A percentile compares a stretch with the other conserved stretches of the same genome.
phyloP scores from a whole-genome alignment of 176 grass and related monocot species.

The Dactylis glomerata region DNA sequence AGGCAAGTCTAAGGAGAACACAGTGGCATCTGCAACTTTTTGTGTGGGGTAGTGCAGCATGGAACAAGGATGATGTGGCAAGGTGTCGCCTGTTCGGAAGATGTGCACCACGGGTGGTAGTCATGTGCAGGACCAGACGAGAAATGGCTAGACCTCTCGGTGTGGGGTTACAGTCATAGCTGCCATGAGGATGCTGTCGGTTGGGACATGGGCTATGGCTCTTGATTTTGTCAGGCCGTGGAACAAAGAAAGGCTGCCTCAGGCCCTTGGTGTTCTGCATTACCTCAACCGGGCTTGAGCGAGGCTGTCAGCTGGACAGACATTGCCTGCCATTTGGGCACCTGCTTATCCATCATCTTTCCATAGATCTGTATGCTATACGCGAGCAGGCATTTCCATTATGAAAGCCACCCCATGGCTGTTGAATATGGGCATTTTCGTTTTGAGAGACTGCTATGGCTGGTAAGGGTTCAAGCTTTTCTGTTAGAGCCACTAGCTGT shows the following conservation, averaged over 20 bases:
- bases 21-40: conserved; percentile 9
- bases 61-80: conserved; percentile 12
- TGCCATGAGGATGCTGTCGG: background rate
- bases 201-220: conserved; percentile 18
- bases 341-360: conserved; percentile 20
- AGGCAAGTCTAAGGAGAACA: conserved; percentile 47
- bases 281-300: too few species aligned
- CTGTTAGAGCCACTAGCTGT: conserved; percentile 22
- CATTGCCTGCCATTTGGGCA: conserved; percentile 14
- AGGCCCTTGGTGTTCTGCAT: too few species aligned
- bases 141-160: background rate
- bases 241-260: background rate
- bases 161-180: background rate
- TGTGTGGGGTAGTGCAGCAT: background rate
- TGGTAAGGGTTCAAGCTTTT: conserved; percentile 14
- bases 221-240: background rate
- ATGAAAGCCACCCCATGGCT: background rate
- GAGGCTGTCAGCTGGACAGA: conserved; percentile 25
- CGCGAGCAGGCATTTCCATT: background rate
- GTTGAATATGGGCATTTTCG: background rate
- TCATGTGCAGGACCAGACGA: background rate
- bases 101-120: background rate
- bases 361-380: background rate
- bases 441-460: background rate
- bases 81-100: conserved; percentile 5